phyloP scores from a whole-genome alignment of 768 basidiomycete species.

The Lentinula sp. region DNA sequence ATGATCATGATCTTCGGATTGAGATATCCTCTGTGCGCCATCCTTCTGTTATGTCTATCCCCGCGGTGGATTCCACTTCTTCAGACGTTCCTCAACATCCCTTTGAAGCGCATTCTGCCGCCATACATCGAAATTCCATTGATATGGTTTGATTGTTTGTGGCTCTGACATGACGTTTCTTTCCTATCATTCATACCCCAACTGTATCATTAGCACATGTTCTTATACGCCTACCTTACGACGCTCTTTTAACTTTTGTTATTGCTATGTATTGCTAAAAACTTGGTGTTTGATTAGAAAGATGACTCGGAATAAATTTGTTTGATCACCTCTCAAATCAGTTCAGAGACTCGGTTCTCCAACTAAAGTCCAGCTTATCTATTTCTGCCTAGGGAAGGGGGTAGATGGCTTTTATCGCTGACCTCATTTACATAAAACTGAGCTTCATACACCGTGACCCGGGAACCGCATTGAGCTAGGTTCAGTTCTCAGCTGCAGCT shows the following conservation, averaged over 20 bases:
- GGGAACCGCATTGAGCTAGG: too few species aligned
- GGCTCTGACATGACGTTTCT: neutral
- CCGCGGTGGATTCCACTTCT: conserved; percentile 10
- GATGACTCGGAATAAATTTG: neutral
- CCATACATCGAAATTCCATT: neutral
- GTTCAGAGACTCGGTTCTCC: too few species aligned
- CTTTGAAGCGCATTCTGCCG: conserved; percentile 6
- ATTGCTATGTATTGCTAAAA: conserved; percentile 6
- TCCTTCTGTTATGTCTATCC: conserved; percentile 2
- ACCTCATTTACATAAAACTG: too few species aligned
- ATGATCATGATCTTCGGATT: conserved; percentile 16
- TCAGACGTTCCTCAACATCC: conserved; percentile 17
- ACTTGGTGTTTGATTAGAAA: neutral
- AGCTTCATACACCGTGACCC: too few species aligned
- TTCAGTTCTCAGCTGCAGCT: too few species aligned
- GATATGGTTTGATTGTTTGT: neutral
- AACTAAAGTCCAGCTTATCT: too few species aligned
- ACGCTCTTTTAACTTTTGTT: conserved; percentile 5
- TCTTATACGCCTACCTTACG: neutral
- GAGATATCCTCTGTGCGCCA: conserved; percentile 24
- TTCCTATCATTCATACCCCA: neutral
- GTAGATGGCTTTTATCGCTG: too few species aligned
- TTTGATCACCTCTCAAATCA: neutral
- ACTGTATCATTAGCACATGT: conserved; percentile 7
- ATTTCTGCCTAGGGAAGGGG: too few species aligned